Evolutionary conservation across 1,139 yeast species (phyloP), one percentile per base, ranked within the genome.

Genomic region (Suhomyces yuchorum): DNA sequence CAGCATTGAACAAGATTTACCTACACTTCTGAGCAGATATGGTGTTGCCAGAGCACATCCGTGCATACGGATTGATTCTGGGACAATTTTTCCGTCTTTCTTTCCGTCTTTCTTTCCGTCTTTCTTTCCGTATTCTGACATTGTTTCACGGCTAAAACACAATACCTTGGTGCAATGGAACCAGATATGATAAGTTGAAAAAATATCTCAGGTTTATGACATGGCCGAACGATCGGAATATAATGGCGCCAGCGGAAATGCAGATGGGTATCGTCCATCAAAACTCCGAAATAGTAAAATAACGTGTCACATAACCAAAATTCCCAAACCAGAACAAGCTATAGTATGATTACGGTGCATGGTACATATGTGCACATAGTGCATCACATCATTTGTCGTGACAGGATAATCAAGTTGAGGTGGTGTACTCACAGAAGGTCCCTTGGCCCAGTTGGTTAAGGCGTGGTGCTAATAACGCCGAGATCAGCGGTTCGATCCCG

Each of bases 401-500:
- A 23, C 26, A 3, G 26, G 8, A 4, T 23, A 7, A 23, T 23
- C 8, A 23, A 23, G 26, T 28, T 9, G 32, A 3, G 15, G 32
- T 28, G 15, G 32, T 12, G 32, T 12, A 12, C 4, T 9, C 32
- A 28, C 32, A n/a, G 32, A 42, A 47, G 68, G 68, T 54, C 66
- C 66, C 67, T 63, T 64, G 68, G 68, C 68, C 68, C 67, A 64
- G 68, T 63, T 64, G 68, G 68, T 64, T 62, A 64, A 64, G 68
- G 68, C 68, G 67, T 58, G 67, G 68, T 63, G 68, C 67, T 64
- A 64, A 68, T 66, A 65, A 67, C 71, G 70, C 70, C 68, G 59
- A 65, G 70, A 67, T 66, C 70, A 63, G 67, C 70, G 61, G 70
- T 66, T 66, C 71, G 71, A 66, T 65, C 70, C 70, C 56, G 58